Conservation (phyloP, 345 rosid genomes). For the Salix brachista region DNA sequence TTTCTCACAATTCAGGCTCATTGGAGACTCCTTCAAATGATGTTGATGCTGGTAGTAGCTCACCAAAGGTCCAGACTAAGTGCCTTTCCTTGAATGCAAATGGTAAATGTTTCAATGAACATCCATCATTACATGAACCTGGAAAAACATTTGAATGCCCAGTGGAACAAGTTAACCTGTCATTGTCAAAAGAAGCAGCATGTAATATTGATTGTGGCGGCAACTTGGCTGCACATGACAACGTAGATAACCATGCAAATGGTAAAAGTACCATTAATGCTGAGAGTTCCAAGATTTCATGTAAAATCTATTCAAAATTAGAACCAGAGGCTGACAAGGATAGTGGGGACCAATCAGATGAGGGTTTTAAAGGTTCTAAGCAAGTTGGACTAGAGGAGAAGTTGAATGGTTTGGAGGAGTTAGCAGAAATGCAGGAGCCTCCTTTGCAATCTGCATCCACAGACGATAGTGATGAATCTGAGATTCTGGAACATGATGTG, state of each 20-base stretch:
- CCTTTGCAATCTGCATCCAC: constrained; percentile 38
- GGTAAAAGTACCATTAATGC: constrained; percentile 1
- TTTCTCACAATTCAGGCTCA: constrained; percentile 32
- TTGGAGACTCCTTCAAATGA: constrained; percentile 30
- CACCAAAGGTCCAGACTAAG: constrained; percentile 24
- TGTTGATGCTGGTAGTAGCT: constrained; percentile 19
- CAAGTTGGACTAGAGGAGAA: constrained; percentile 37
- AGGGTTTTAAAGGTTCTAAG: constrained; percentile 28
- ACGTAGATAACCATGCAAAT: not conserved
- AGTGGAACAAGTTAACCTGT: not conserved
- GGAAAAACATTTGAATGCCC: not conserved
- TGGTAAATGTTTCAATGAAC: constrained; percentile 8
- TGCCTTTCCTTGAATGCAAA: constrained; percentile 1
- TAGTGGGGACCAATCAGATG: constrained; percentile 23
- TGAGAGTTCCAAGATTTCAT: constrained; percentile 11
- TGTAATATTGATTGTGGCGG: not conserved
- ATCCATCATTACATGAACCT: not conserved
- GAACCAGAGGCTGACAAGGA: constrained; percentile 30
- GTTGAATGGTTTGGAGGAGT: constrained; percentile 32
- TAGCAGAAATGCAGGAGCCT: constrained; percentile 36
- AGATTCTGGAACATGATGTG: constrained; percentile 84
- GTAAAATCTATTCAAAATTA: constrained; percentile 29
- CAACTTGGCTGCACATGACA: not conserved
- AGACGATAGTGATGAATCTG: constrained; percentile 73
- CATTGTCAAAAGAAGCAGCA: constrained; percentile 8